phyloP scores from a whole-genome alignment of 768 basidiomycete species.

The Boletus rubescentipes region DNA sequence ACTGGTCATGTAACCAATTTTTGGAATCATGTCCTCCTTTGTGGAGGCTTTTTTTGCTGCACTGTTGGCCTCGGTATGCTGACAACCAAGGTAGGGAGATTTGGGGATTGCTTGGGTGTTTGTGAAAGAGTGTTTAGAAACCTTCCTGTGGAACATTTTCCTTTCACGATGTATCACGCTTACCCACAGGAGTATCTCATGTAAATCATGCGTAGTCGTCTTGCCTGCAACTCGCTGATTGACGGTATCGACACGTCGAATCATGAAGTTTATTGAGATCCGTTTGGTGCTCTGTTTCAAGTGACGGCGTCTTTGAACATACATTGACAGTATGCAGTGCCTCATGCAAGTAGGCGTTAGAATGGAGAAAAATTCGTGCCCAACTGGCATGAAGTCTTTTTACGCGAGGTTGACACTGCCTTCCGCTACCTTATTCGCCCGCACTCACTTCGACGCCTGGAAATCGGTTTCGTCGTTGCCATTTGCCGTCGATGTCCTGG shows the following conservation, averaged over 20 bases:
- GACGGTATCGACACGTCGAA: not conserved
- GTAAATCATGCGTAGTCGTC: not conserved
- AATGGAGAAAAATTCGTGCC: not conserved
- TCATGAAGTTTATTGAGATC: not conserved
- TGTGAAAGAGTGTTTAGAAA: too few species aligned
- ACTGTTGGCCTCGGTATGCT: not conserved
- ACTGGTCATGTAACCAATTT: slow-evolving; percentile 21
- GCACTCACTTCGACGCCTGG: not conserved
- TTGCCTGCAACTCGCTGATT: not conserved
- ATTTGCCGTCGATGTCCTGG: slow-evolving; percentile 24
- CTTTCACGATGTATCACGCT: not conserved
- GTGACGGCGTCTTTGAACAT: not conserved
- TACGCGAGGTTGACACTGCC: not conserved
- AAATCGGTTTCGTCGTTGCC: not conserved
- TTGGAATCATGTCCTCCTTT: slow-evolving; percentile 15
- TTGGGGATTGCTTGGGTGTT: too few species aligned
- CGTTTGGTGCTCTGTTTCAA: not conserved
- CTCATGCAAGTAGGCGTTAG: not conserved
- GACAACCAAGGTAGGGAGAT: not conserved
- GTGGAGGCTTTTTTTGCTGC: slow-evolving; percentile 10
- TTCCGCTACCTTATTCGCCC: not conserved
- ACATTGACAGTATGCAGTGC: not conserved
- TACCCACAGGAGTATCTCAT: not conserved
- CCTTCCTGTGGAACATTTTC: too few species aligned
- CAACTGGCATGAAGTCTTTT: too few species aligned